phyloP scores from a whole-genome alignment of 345 rosid genomes.

The Euphorbia tirucalli region DNA sequence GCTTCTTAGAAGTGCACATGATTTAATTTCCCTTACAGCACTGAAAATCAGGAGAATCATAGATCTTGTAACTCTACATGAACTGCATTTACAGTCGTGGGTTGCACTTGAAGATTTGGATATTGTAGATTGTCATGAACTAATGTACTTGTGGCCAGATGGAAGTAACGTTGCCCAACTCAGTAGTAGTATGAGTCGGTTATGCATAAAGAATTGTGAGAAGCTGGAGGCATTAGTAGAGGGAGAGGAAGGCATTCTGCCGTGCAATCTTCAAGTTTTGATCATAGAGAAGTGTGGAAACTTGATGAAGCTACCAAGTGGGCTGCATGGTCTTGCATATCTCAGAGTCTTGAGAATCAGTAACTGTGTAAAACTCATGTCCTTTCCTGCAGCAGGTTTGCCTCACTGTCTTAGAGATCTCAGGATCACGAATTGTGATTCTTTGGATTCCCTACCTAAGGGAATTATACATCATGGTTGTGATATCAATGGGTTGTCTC shows the following conservation, averaged over 20 bases:
- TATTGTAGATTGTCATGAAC: conserved; percentile 9
- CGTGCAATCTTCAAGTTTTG: conserved; percentile 16
- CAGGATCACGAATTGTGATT: conserved; percentile 14
- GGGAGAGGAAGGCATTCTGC: conserved; percentile 9
- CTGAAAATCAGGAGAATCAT: conserved; percentile 6
- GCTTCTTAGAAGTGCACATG: neutral
- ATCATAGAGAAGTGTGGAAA: conserved; percentile 3
- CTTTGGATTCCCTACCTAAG: neutral
- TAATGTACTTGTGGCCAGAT: conserved; percentile 14
- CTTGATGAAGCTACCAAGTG: too few species aligned
- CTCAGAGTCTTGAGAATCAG: too few species aligned
- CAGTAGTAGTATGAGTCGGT: neutral
- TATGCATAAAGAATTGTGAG: neutral
- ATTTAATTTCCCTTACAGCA: conserved; percentile 14
- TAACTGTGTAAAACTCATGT: too few species aligned
- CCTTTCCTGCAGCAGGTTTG: too few species aligned
- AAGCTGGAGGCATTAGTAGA: conserved; percentile 9
- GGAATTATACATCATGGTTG: neutral
- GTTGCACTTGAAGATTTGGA: conserved; percentile 12
- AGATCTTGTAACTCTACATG: conserved; percentile 1
- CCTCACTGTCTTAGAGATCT: neutral
- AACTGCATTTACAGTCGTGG: neutral
- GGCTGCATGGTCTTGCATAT: too few species aligned
- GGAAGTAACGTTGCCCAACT: neutral
- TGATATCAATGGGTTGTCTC: too few species aligned